Percentiles rank a stretch among this genome's conserved stretches.
Conservation (phyloP, 2,329 filamentous ascomycete genomes). For the Calonectria crousiana region DNA sequence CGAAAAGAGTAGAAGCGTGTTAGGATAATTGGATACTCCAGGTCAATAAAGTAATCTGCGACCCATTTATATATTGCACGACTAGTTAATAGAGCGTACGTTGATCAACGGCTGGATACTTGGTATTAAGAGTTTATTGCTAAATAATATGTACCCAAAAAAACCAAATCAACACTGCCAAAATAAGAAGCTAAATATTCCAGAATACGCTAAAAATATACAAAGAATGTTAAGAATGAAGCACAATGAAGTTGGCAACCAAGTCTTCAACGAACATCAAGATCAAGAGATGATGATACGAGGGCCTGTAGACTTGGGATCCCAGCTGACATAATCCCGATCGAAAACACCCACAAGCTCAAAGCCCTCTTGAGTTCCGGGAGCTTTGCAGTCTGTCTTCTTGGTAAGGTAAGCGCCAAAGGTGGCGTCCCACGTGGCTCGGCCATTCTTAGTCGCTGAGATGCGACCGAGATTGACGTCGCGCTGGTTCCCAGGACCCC, state of each 20-base stretch:
- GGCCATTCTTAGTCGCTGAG: not conserved
- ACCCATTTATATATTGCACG: not conserved
- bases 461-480: conserved; percentile 33
- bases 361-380: conserved; percentile 18
- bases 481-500: conserved; percentile 42
- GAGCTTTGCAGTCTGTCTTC: conserved; percentile 21
- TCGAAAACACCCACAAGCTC: conserved; percentile 28
- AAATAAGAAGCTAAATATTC: too few species aligned
- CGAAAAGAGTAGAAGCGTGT: not conserved
- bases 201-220: not conserved
- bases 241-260: not conserved
- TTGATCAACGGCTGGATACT: too few species aligned
- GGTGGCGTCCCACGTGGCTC: conserved; percentile 20
- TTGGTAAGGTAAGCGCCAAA: conserved; percentile 18
- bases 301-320: not conserved
- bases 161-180: too few species aligned
- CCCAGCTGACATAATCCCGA: conserved; percentile 18
- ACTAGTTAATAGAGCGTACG: too few species aligned
- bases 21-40: not conserved
- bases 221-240: not conserved
- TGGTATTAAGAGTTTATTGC: not conserved
- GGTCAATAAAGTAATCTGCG: not conserved
- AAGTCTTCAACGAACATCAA: not conserved
- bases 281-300: not conserved
- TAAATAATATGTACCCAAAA: not conserved